A percentile compares a stretch with the other conserved stretches of the same genome.
Evolutionary conservation across 768 basidiomycete species (phyloP).

Genomic region (Russula compacta): DNA sequence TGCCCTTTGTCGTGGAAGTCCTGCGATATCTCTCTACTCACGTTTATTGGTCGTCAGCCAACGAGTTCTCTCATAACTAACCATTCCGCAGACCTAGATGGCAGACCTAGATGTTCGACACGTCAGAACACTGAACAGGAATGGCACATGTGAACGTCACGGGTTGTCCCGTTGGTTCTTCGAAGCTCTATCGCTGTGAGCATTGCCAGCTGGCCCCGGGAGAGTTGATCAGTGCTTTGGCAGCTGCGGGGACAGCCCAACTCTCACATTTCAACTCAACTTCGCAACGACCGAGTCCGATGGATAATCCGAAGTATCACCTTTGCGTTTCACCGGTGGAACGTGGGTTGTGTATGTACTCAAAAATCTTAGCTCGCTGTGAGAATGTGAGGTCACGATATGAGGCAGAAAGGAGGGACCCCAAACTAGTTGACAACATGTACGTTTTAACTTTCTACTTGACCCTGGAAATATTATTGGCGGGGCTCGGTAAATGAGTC

Average conservation of each 20-base stretch:
- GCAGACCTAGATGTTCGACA: neutral
- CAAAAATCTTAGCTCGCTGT: too few relatives aligned
- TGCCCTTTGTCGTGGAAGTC: neutral
- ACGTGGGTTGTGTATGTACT: too few relatives aligned
- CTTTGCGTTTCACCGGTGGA: too few relatives aligned
- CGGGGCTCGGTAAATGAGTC: neutral
- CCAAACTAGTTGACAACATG: neutral
- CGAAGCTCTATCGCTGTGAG: neutral
- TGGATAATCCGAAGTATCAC: neutral
- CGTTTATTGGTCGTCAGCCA: neutral
- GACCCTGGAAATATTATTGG: neutral
- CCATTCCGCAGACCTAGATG: neutral
- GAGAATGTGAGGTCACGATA: neutral
- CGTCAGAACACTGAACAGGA: neutral
- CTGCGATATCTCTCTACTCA: neutral
- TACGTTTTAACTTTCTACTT: neutral
- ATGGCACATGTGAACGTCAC: neutral
- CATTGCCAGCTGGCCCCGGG: neutral
- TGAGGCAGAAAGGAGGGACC: neutral
- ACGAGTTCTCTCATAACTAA: neutral
- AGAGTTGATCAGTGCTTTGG: neutral
- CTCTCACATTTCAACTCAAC: neutral
- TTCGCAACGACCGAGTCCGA: neutral
- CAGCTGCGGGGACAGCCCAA: neutral
- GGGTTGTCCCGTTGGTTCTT: neutral